Conservation (phyloP, 2,329 filamentous ascomycete species). For the Lachnellula occidentalis region DNA sequence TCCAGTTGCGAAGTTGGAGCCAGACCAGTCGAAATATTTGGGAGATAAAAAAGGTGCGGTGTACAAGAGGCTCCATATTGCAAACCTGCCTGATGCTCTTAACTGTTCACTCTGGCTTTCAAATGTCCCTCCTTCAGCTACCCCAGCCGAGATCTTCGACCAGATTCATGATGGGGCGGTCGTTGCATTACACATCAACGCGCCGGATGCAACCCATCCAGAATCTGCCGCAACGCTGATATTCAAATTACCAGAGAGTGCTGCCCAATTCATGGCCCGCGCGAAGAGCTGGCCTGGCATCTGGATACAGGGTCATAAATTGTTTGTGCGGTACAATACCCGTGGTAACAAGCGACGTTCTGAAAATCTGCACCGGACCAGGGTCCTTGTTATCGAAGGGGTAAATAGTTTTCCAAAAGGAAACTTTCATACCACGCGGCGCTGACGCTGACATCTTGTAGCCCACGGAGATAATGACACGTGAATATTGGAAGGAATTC, state of each 20-base stretch:
- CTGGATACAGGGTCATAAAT: not conserved
- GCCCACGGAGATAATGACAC: not conserved
- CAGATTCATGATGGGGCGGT: not conserved
- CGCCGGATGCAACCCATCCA: not conserved
- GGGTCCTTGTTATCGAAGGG: not conserved
- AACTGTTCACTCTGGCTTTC: not conserved
- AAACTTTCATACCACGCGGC: too few species aligned
- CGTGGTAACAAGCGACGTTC: not conserved
- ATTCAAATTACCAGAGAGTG: not conserved
- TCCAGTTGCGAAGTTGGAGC: too few species aligned
- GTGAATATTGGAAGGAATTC: not conserved
- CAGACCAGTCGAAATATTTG: not conserved
- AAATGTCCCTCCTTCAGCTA: not conserved
- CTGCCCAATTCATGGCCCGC: not conserved
- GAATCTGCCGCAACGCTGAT: not conserved
- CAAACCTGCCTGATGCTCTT: not conserved
- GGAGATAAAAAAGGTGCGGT: too few species aligned
- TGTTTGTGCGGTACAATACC: not conserved
- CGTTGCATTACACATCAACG: not conserved
- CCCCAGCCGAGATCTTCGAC: not conserved
- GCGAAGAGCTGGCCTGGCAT: not conserved
- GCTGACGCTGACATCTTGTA: too few species aligned
- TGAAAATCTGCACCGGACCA: not conserved
- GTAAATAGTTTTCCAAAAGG: too few species aligned
- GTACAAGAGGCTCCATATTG: not conserved